Evolutionary conservation across 352 stramenopile genomes (phyloP).

Genomic region (Globisporangium emineosum): DNA sequence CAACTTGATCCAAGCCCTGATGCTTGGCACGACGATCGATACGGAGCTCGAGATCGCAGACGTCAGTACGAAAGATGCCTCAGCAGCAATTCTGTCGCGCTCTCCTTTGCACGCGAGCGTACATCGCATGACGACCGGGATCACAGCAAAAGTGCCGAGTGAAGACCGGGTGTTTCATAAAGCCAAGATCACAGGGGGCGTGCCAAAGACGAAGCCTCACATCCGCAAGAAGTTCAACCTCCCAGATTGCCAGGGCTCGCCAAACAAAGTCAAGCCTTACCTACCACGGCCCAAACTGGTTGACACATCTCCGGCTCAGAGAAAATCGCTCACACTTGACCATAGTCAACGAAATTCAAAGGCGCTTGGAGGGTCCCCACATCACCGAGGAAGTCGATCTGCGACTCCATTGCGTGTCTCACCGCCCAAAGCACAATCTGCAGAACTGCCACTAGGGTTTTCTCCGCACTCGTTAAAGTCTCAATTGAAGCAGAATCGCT

Average conservation of each 20-base stretch:
- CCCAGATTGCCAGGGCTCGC: conserved; percentile 39
- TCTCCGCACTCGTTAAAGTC: background rate
- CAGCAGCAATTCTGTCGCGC: background rate
- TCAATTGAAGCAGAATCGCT: conserved; percentile 6
- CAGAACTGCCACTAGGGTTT: background rate
- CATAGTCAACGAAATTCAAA: background rate
- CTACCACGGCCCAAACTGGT: background rate
- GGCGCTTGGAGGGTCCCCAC: background rate
- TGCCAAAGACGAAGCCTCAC: conserved; percentile 37
- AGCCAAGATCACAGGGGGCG: conserved; percentile 25
- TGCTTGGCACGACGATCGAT: conserved; percentile 32
- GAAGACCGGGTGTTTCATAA: conserved; percentile 46
- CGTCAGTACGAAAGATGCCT: conserved; percentile 7
- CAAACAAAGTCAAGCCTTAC: conserved; percentile 23
- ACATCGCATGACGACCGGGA: conserved; percentile 18
- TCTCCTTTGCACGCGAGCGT: conserved; percentile 3
- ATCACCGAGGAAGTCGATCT: conserved; percentile 13
- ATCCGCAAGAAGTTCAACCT: conserved; percentile 36
- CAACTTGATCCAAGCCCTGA: conserved; percentile 54
- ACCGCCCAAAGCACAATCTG: background rate
- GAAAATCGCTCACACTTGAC: background rate
- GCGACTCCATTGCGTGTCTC: conserved; percentile 1
- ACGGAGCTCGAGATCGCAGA: conserved; percentile 37
- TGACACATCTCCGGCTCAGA: background rate
- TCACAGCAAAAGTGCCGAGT: conserved; percentile 22